Conservation (phyloP, 2,329 filamentous ascomycete species). For the Tolypocladium cylindrosporum region DNA sequence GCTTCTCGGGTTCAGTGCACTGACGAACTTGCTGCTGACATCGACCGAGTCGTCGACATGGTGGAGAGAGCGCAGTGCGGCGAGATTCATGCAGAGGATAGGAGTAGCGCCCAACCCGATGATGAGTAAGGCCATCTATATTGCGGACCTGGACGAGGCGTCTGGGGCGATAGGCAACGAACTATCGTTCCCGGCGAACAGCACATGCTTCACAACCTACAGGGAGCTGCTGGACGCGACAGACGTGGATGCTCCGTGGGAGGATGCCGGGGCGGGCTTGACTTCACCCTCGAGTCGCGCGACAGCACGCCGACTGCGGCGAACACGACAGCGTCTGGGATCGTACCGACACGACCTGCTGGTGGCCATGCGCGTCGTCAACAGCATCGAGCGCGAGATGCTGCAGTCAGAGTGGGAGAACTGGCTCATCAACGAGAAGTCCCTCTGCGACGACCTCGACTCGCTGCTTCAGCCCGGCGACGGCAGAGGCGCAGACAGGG, state of each 20-base stretch:
- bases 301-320: conserved; percentile 56
- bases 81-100: conserved; percentile 69
- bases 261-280: conserved; percentile 39
- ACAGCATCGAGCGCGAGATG: conserved; percentile 79
- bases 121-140: conserved; percentile 79
- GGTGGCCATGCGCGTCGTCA: conserved; percentile 83
- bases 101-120: conserved; percentile 69
- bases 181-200: conserved; percentile 30
- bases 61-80: conserved; percentile 77
- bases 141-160: conserved; percentile 67
- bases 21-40: conserved; percentile 66
- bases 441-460: conserved; percentile 58
- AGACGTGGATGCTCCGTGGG: conserved; percentile 46
- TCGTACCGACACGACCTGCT: conserved; percentile 81
- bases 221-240: conserved; percentile 46
- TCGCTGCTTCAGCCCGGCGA: conserved; percentile 27
- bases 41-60: conserved; percentile 65
- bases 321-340: conserved; percentile 74
- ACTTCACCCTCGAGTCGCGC: conserved; percentile 38
- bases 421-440: conserved; percentile 74
- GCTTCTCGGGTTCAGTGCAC: conserved; percentile 56
- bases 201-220: conserved; percentile 54
- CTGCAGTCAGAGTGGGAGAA: conserved; percentile 85
- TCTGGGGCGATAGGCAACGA: conserved; percentile 25
- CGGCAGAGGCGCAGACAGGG: conserved; percentile 6